Evolutionary conservation across 2,329 filamentous ascomycete species (phyloP).

Genomic region (Gnomoniopsis smithogilvyi): DNA sequence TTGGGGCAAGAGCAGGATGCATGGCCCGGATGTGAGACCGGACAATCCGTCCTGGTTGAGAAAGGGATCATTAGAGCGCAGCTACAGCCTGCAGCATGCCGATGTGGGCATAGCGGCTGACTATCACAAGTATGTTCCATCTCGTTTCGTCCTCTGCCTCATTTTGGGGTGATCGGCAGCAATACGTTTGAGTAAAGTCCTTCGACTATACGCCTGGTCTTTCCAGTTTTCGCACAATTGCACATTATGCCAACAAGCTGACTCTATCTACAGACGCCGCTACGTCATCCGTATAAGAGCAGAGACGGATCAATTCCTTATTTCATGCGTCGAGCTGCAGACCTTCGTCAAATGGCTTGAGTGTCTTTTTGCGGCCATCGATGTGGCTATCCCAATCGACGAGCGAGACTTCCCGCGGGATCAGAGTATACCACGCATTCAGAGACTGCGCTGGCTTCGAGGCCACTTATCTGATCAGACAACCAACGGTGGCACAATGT

Average conservation of each 20-base stretch:
- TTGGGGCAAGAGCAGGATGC: slow-evolving; percentile 43
- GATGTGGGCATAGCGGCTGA: slow-evolving; percentile 73
- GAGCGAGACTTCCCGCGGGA: slow-evolving; percentile 64
- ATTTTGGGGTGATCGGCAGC: background rate
- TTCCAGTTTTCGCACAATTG: background rate
- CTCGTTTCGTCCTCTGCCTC: background rate
- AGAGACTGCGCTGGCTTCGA: slow-evolving; percentile 49
- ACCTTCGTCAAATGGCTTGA: slow-evolving; percentile 69
- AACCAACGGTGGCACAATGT: slow-evolving; percentile 22
- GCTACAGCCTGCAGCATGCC: slow-evolving; percentile 72
- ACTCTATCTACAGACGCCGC: slow-evolving; percentile 42
- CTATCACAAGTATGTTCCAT: slow-evolving; percentile 58
- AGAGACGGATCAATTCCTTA: slow-evolving; percentile 70
- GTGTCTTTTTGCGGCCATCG: slow-evolving; percentile 67
- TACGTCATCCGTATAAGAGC: slow-evolving; percentile 70
- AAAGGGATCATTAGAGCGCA: slow-evolving; percentile 55
- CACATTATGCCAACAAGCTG: background rate
- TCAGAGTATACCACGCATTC: slow-evolving; percentile 58
- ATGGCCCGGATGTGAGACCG: slow-evolving; percentile 45
- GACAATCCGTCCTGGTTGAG: slow-evolving; percentile 50
- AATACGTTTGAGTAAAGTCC: background rate
- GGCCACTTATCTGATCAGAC: slow-evolving; percentile 30
- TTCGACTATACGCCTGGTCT: background rate
- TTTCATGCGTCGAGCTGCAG: slow-evolving; percentile 63
- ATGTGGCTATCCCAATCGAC: slow-evolving; percentile 67